Percentiles rank a stretch among this genome's conserved stretches.
These are phyloP conservation scores for Stylonectria norvegica DNA, from an alignment of 2,329 filamentous ascomycete genomes.

Conservation along the genomic window DNA sequence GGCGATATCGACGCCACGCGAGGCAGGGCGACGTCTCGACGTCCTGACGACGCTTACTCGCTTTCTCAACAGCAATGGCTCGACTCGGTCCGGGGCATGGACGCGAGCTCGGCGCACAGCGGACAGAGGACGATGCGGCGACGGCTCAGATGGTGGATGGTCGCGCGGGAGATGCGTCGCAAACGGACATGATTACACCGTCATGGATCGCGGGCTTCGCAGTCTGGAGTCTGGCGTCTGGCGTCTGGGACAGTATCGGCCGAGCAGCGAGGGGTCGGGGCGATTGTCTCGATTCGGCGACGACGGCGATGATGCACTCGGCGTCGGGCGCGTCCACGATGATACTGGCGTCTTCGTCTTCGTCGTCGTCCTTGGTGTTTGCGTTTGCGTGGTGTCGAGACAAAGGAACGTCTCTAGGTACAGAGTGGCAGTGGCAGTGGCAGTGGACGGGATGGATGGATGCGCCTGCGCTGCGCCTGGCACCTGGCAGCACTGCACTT, in stretches of 20 bases:
- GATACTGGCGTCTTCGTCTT: too few species aligned
- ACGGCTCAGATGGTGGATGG: constrained; percentile 16
- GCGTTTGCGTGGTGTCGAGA: too few species aligned
- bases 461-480: too few species aligned
- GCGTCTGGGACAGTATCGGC: constrained; percentile 12
- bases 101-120: constrained; percentile 19
- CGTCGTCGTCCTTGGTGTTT: too few species aligned
- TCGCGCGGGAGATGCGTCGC: constrained; percentile 25
- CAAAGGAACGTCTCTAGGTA: too few species aligned
- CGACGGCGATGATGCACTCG: too few species aligned
- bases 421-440: too few species aligned
- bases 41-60: too few species aligned
- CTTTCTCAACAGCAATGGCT: constrained; percentile 18
- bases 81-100: constrained; percentile 16
- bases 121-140: background rate
- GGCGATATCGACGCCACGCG: constrained; percentile 14
- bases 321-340: too few species aligned
- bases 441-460: too few species aligned
- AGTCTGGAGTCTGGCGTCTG: constrained; percentile 23
- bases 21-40: constrained; percentile 14
- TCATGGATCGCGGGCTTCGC: constrained; percentile 30
- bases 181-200: constrained; percentile 29
- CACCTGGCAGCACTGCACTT: too few species aligned
- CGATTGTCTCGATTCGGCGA: too few species aligned
- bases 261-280: constrained; percentile 1